Base-by-base conservation (phyloP, 306 rosid species). In the Prinsepia uniflora region DNA sequence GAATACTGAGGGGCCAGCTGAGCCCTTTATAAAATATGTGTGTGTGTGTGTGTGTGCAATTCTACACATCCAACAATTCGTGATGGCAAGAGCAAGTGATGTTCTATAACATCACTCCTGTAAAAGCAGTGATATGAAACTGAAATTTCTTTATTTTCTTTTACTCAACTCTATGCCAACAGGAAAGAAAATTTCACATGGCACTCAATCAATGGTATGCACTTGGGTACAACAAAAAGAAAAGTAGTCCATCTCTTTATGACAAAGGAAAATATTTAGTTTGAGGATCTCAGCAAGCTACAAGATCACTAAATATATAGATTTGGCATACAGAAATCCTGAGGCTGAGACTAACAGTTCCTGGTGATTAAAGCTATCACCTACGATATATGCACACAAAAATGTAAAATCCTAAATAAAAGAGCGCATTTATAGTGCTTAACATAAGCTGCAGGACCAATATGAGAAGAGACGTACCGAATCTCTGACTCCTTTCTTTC, bases 401-500 rank as follows among this genome's bases (percentile, higher is more conserved):
- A 72, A 44, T 13, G 14, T 19, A 19, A 20, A 1, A 19, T 43
- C 19, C 53, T 48, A 36, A 9, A 57, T 55, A 56, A 53, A 19
- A 49, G 53, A 57, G 19, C 52, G 36, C 48, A 39, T 60, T 48
- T 41, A 20, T 47, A 34, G 57, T 63, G 57, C 39, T 52, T 53
- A 39, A 72, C 34, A 3, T 45, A 71, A 41, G 59, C 52, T 36
- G 34, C 68, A 46, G 50, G 56, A 71, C 19, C 10, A 18, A 30
- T 15, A 53, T 41, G 46, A 60, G 54, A 50, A 71, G 63, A 76
- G 72, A 54, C 75, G 18, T 71, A 90, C 98, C 97, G 86, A 74
- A 94, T 90, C 84, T 94, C 98, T 7, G 98, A 94, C 49, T 94
- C 98, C 79, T 87, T 94, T 86, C 96, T 89, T 81, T 94, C 98